A percentile compares a stretch with the other conserved stretches of the same genome.
Conservation (phyloP, 495 filamentous ascomycete species). For the Lindgomyces ingoldianus region DNA sequence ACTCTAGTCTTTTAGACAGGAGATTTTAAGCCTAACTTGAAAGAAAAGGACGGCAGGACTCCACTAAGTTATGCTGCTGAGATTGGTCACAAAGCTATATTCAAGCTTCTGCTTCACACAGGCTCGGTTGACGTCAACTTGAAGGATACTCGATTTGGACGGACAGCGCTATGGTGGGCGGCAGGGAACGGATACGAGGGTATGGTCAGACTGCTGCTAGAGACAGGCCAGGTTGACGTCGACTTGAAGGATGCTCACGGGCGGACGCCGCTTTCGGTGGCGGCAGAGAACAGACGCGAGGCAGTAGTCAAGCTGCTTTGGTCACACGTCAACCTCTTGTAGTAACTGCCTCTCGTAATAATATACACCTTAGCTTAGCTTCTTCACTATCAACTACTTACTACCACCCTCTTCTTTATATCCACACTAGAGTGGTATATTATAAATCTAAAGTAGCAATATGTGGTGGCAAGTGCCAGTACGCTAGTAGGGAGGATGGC, state of each 20-base stretch:
- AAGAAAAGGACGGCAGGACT: constrained; percentile 29
- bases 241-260: background rate
- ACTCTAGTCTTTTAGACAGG: constrained; percentile 33
- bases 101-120: constrained; percentile 37
- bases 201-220: constrained; percentile 32
- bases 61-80: constrained; percentile 39
- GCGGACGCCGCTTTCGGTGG: background rate
- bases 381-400: too few species aligned
- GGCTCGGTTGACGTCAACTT: constrained; percentile 17
- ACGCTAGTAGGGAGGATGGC: too few species aligned
- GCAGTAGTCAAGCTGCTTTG: background rate
- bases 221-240: constrained; percentile 22
- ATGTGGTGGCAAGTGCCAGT: too few species aligned
- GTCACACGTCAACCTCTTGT: too few species aligned
- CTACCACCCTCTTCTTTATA: too few species aligned
- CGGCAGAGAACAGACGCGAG: background rate
- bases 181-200: constrained; percentile 31
- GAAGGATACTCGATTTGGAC: constrained; percentile 6
- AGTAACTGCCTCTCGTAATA: too few species aligned
- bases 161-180: constrained; percentile 41
- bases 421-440: too few species aligned
- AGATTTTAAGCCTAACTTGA: background rate
- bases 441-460: too few species aligned
- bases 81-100: constrained; percentile 36
- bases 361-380: too few species aligned